These are phyloP conservation scores for Schrenkiella parvula DNA, from an alignment of 345 rosid genomes.

Conservation along the genomic window DNA sequence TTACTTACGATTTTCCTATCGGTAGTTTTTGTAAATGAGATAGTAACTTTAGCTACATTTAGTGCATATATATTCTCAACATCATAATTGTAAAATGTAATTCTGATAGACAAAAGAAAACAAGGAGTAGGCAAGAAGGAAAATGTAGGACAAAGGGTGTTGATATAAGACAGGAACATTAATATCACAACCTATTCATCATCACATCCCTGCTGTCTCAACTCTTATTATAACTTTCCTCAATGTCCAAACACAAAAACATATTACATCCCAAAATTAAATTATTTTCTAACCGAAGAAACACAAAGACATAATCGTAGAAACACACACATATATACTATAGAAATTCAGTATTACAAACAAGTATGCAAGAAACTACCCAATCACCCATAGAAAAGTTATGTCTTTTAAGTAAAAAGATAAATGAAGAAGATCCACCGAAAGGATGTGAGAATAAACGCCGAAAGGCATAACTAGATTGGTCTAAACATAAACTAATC, in stretches of 20 bases:
- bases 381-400: background rate
- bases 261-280: background rate
- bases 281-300: background rate
- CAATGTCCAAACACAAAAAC: constrained; percentile 16
- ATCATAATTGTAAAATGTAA: background rate
- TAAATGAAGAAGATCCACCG: background rate
- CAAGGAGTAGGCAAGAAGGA: constrained; percentile 21
- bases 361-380: background rate
- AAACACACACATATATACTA: background rate
- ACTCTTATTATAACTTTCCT: constrained; percentile 8
- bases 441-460: background rate
- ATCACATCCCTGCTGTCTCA: constrained; percentile 24
- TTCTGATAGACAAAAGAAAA: constrained; percentile 15
- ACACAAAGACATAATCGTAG: background rate
- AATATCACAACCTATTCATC: constrained; percentile 24
- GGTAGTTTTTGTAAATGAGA: background rate
- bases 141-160: constrained; percentile 28
- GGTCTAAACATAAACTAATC: constrained; percentile 1
- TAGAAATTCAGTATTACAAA: background rate
- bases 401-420: background rate
- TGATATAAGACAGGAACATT: constrained; percentile 31
- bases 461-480: constrained; percentile 14
- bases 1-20: background rate
- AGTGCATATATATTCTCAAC: background rate
- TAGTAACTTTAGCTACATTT: background rate